Percentiles rank a stretch among this genome's conserved stretches.
phyloP scores from a whole-genome alignment of 306 rosid genomes.

The Vigna trinervia region DNA sequence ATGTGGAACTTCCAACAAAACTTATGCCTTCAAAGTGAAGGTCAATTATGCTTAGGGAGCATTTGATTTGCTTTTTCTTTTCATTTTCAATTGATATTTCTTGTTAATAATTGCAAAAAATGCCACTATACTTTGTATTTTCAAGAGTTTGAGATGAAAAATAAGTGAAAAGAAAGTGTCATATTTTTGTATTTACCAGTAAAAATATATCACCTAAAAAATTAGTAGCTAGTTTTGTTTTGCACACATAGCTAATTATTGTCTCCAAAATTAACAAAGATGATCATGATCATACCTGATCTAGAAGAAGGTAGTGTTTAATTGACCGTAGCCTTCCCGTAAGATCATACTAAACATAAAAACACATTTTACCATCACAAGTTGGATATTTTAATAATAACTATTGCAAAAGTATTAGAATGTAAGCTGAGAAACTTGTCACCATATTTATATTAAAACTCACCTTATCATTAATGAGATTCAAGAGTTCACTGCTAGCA shows the following conservation, averaged over 20 bases:
- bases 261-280: constrained; percentile 40
- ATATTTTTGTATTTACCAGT: constrained; percentile 21
- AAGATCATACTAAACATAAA: constrained; percentile 74
- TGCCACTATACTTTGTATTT: background rate
- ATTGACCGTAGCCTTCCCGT: constrained; percentile 88
- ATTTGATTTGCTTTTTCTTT: background rate
- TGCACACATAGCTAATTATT: constrained; percentile 27
- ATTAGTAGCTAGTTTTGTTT: constrained; percentile 24
- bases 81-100: background rate
- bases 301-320: constrained; percentile 97
- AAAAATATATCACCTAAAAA: constrained; percentile 8
- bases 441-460: constrained; percentile 29
- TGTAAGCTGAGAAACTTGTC: constrained; percentile 29
- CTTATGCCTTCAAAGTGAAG: background rate
- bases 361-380: constrained; percentile 44
- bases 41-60: background rate
- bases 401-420: constrained; percentile 37
- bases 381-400: constrained; percentile 26
- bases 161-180: background rate
- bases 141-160: background rate
- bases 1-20: too few relatives aligned
- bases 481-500: constrained; percentile 92
- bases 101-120: background rate
- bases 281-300: constrained; percentile 71
- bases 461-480: constrained; percentile 94